These are phyloP conservation scores for Bipolaris gigantea DNA, from an alignment of 2,329 filamentous ascomycete genomes.

Conservation along the genomic window DNA sequence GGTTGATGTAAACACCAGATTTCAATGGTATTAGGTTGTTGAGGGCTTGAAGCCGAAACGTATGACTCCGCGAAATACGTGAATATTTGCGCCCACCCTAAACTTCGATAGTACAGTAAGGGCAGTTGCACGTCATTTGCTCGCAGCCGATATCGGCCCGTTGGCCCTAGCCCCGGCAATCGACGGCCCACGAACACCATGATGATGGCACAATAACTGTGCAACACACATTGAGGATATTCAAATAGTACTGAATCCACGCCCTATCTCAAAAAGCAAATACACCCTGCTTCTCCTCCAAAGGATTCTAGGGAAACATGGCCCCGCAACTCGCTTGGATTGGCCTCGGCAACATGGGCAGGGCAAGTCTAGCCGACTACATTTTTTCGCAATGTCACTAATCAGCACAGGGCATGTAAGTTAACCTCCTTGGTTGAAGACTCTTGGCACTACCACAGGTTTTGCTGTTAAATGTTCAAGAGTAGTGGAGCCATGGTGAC, in stretches of 20 bases:
- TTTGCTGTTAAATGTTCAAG: neutral
- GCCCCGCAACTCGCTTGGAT: conserved; percentile 69
- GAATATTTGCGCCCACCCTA: conserved; percentile 7
- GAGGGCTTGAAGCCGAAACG: conserved; percentile 1
- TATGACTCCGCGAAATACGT: conserved; percentile 10
- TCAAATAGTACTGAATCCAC: neutral
- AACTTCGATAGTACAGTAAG: conserved; percentile 5
- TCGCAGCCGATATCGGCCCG: conserved; percentile 20
- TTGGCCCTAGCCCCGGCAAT: conserved; percentile 3
- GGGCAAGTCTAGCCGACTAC: conserved; percentile 54
- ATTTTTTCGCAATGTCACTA: conserved; percentile 2
- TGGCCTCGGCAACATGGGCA: conserved; percentile 86
- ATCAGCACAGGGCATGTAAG: conserved; percentile 67
- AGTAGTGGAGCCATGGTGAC: neutral
- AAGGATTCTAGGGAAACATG: conserved; percentile 30
- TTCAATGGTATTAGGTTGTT: neutral
- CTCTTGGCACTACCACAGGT: neutral
- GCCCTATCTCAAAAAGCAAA: neutral
- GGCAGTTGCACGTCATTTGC: conserved; percentile 18
- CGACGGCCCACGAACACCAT: conserved; percentile 4
- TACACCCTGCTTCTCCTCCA: neutral
- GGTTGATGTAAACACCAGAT: conserved; percentile 11
- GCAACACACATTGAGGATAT: neutral
- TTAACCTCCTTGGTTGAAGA: neutral
- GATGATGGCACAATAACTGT: neutral